Evolutionary conservation across 768 basidiomycete genomes (phyloP).

Genomic region (Neoboletus brunneissimus): DNA sequence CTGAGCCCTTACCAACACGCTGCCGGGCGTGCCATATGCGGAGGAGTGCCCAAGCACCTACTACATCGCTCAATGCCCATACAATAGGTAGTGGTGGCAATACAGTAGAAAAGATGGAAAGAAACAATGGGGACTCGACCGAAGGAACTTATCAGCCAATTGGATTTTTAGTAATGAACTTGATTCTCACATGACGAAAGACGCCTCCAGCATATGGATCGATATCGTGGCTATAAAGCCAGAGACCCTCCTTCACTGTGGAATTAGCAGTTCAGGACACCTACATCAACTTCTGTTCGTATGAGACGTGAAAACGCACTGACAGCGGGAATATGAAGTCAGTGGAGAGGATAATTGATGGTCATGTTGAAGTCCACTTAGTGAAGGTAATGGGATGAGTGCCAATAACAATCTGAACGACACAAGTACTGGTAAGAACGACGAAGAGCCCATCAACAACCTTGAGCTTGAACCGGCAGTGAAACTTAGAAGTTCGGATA

Average conservation of each 20-base stretch:
- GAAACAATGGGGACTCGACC: constrained; percentile 72
- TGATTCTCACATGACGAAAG: constrained; percentile 72
- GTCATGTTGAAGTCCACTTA: constrained; percentile 52
- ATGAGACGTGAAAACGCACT: constrained; percentile 28
- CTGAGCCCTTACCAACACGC: constrained; percentile 37
- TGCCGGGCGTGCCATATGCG: constrained; percentile 66
- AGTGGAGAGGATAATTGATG: constrained; percentile 79
- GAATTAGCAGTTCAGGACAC: constrained; percentile 8
- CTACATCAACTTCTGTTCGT: background rate
- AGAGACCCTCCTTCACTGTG: constrained; percentile 87
- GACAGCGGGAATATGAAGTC: constrained; percentile 75
- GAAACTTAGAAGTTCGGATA: background rate
- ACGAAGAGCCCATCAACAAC: constrained; percentile 11
- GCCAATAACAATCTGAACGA: constrained; percentile 52
- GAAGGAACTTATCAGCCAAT: background rate
- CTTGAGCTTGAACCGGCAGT: background rate
- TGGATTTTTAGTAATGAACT: background rate
- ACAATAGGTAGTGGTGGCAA: constrained; percentile 57
- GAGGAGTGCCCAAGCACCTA: constrained; percentile 67
- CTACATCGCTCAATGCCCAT: constrained; percentile 69
- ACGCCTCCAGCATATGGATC: constrained; percentile 86
- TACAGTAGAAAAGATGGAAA: constrained; percentile 71
- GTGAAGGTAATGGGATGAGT: constrained; percentile 45
- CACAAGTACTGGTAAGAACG: constrained; percentile 41
- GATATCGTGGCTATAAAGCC: constrained; percentile 70